Percentiles rank a stretch among this genome's conserved stretches.
Conservation (phyloP, 805 yeast genomes). For the Teunomyces pallodes region DNA sequence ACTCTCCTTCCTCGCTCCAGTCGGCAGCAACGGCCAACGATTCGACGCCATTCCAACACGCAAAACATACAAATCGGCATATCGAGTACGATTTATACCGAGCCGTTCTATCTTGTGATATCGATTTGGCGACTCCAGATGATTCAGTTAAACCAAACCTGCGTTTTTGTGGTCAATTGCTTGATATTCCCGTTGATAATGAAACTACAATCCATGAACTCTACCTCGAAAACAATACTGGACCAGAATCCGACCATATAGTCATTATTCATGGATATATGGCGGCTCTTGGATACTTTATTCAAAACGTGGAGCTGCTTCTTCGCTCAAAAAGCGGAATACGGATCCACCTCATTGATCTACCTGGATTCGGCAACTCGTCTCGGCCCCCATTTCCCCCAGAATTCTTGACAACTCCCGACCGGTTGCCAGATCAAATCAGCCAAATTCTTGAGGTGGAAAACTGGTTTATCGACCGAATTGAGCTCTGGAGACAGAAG, state of each 20-base stretch:
- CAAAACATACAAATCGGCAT: slow-evolving; percentile 22
- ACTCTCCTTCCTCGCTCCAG: slow-evolving; percentile 19
- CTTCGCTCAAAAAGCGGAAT: slow-evolving; percentile 29
- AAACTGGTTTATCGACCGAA: slow-evolving; percentile 40
- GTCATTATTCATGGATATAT: slow-evolving; percentile 44
- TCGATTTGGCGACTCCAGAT: slow-evolving; percentile 12
- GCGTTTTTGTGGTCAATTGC: slow-evolving; percentile 17
- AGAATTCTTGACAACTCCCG: slow-evolving; percentile 21
- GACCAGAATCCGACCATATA: slow-evolving; percentile 15
- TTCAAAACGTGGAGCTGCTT: slow-evolving; percentile 36
- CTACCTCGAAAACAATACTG: slow-evolving; percentile 23
- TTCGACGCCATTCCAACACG: slow-evolving; percentile 8
- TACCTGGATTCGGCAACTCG: slow-evolving; percentile 45
- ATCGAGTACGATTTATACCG: slow-evolving; percentile 35
- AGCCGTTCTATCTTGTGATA: slow-evolving; percentile 30
- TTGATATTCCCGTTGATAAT: slow-evolving; percentile 30
- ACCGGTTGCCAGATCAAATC: slow-evolving; percentile 21
- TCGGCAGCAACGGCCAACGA: slow-evolving; percentile 12
- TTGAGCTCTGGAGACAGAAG: slow-evolving; percentile 35
- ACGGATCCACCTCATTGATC: slow-evolving; percentile 38
- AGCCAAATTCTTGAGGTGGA: slow-evolving; percentile 32
- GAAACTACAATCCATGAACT: slow-evolving; percentile 36
- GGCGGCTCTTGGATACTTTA: slow-evolving; percentile 44
- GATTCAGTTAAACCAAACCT: not conserved
- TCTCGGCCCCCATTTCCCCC: slow-evolving; percentile 38